Evolutionary conservation across 306 rosid species (phyloP).

Genomic region (Sesbania bispinosa): DNA sequence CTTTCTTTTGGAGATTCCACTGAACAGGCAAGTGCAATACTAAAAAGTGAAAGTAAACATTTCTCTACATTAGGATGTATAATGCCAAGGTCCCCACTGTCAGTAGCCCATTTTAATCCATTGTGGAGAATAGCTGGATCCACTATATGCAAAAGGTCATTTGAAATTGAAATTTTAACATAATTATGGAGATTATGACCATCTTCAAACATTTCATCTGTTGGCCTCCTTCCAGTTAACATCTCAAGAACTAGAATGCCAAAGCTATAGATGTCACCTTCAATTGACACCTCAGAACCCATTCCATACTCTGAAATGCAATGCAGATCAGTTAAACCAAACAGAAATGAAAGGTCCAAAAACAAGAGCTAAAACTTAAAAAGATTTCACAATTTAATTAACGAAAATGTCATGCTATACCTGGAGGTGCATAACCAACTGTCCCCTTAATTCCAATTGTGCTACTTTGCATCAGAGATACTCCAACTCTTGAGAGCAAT

Average conservation of each 20-base stretch:
- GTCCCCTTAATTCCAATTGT: slow-evolving; percentile 24
- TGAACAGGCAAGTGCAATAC: slow-evolving; percentile 31
- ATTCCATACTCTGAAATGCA: slow-evolving; percentile 31
- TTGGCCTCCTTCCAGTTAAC: slow-evolving; percentile 30
- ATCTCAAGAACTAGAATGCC: slow-evolving; percentile 42
- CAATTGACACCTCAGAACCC: slow-evolving; percentile 24
- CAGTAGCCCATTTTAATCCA: background rate
- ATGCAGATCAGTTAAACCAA: background rate
- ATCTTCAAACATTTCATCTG: slow-evolving; percentile 35
- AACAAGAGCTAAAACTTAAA: background rate
- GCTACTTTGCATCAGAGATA: background rate
- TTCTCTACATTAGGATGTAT: background rate
- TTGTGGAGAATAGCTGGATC: background rate
- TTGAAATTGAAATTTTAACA: slow-evolving; percentile 6
- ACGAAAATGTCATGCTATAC: background rate
- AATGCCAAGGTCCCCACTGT: background rate
- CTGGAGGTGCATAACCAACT: slow-evolving; percentile 24
- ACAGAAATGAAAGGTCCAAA: background rate
- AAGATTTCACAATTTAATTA: background rate
- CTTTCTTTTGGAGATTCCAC: slow-evolving; percentile 27
- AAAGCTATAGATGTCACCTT: slow-evolving; percentile 34
- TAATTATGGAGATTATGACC: slow-evolving; percentile 23
- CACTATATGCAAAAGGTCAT: slow-evolving; percentile 16
- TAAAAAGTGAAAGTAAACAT: slow-evolving; percentile 16
- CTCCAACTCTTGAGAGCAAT: background rate